Percentiles rank a stretch among this genome's conserved stretches.
These are phyloP conservation scores for Hamigera avellanea DNA, from an alignment of 495 filamentous ascomycete genomes.

Conservation along the genomic window DNA sequence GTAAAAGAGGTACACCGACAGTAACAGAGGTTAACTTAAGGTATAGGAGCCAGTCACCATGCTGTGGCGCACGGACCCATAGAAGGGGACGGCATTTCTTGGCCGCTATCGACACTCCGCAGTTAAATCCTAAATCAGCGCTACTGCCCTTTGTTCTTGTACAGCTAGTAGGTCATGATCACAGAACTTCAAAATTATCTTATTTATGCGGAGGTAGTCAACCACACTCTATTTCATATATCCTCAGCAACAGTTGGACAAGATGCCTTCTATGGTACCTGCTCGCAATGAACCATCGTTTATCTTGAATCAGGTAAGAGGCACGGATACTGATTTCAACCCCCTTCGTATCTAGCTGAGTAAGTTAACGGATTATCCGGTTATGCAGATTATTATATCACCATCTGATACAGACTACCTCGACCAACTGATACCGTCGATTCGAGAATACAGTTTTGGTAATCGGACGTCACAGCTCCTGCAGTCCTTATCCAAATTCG, in stretches of 20 bases:
- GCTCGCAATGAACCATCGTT: slow-evolving; percentile 22
- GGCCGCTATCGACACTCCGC: too few relatives aligned
- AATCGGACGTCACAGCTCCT: slow-evolving; percentile 62
- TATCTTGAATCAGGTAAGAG: slow-evolving; percentile 30
- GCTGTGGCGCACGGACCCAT: too few relatives aligned
- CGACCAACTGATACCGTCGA: slow-evolving; percentile 84
- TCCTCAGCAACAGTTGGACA: slow-evolving; percentile 1
- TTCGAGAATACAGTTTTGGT: slow-evolving; percentile 78
- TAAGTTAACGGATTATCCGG: not conserved
- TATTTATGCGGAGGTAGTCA: too few relatives aligned
- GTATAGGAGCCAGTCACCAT: too few relatives aligned
- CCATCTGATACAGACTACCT: slow-evolving; percentile 89
- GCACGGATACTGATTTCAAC: not conserved
- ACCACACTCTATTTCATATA: too few relatives aligned
- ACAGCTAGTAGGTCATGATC: too few relatives aligned
- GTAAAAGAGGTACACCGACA: too few relatives aligned
- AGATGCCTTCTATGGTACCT: slow-evolving; percentile 19
- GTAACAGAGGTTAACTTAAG: too few relatives aligned
- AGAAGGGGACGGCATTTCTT: too few relatives aligned
- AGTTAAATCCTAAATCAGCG: too few relatives aligned
- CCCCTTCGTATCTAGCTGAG: not conserved
- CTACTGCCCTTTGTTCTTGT: too few relatives aligned
- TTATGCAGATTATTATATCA: slow-evolving; percentile 72
- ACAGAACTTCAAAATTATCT: too few relatives aligned
- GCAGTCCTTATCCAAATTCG: slow-evolving; percentile 67